phyloP scores from a whole-genome alignment of 768 basidiomycete species.

The Pulveroboletus sp. region DNA sequence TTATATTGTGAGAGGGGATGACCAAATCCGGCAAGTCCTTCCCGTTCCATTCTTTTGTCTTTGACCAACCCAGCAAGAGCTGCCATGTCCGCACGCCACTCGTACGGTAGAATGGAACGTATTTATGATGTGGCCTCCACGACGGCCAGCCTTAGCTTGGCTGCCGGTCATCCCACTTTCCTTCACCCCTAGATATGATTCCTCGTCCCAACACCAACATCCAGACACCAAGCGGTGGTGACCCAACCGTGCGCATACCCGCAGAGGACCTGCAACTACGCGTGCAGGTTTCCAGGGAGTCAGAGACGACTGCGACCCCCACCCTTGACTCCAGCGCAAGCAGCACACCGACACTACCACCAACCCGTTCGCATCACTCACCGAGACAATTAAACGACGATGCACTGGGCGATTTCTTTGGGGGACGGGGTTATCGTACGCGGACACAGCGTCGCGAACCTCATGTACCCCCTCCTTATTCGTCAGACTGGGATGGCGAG shows the following conservation, averaged over 20 bases:
- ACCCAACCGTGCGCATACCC: slow-evolving; percentile 5
- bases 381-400: slow-evolving; percentile 27
- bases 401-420: slow-evolving; percentile 30
- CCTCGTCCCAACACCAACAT: slow-evolving; percentile 10
- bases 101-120: slow-evolving; percentile 10
- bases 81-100: slow-evolving; percentile 7
- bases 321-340: slow-evolving; percentile 11
- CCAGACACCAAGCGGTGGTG: slow-evolving; percentile 3
- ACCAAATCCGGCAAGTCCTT: slow-evolving; percentile 4
- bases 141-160: slow-evolving; percentile 1
- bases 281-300: slow-evolving; percentile 21
- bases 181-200: slow-evolving; percentile 11
- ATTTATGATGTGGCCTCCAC: slow-evolving; percentile 19
- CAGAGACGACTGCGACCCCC: slow-evolving; percentile 16
- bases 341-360: slow-evolving; percentile 19
- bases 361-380: slow-evolving; percentile 20
- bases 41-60: slow-evolving; percentile 25
- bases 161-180: slow-evolving; percentile 9
- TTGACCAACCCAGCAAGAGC: slow-evolving; percentile 20
- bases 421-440: slow-evolving; percentile 22
- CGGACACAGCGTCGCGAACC: slow-evolving; percentile 20
- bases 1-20: background rate
- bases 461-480: slow-evolving; percentile 40
- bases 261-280: slow-evolving; percentile 19
- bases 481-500: slow-evolving; percentile 35